Conservation (phyloP, 768 basidiomycete genomes). For the Podaxis sp. region DNA sequence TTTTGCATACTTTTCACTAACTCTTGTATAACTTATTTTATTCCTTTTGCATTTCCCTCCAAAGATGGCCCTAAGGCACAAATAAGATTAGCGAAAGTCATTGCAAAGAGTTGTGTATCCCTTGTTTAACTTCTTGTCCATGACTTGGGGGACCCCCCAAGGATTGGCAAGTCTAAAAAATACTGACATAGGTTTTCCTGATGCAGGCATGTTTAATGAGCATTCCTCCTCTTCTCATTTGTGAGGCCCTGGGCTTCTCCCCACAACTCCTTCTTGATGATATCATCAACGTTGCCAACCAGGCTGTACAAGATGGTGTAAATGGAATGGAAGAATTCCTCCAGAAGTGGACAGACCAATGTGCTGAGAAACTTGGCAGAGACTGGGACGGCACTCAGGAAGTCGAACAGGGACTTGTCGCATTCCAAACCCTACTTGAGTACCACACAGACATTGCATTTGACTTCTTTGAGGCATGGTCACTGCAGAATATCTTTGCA, state of each 20-base stretch:
- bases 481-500: slow-evolving; percentile 81
- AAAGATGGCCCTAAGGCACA: no score
- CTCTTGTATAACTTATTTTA: no score
- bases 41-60: no score
- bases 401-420: slow-evolving; percentile 74
- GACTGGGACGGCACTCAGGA: slow-evolving; percentile 46
- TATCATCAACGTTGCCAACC: slow-evolving; percentile 78
- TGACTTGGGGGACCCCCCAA: no score
- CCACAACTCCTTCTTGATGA: slow-evolving; percentile 85
- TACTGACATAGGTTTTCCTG: no score
- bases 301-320: slow-evolving; percentile 72
- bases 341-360: slow-evolving; percentile 67
- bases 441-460: slow-evolving; percentile 87
- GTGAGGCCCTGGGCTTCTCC: slow-evolving; percentile 78
- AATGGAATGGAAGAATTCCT: slow-evolving; percentile 79
- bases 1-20: no score
- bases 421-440: slow-evolving; percentile 86
- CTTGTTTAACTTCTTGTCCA: no score
- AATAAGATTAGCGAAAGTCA: no score
- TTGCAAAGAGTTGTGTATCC: no score
- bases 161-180: no score
- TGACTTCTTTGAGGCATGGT: slow-evolving; percentile 91
- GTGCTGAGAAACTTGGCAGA: slow-evolving; percentile 36
- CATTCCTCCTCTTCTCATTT: slow-evolving; percentile 47
- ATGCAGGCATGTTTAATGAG: slow-evolving; percentile 7